Percentiles rank a stretch among this genome's conserved stretches.
Evolutionary conservation across 768 basidiomycete species (phyloP).

Genomic region (Tylopilus rubrobrunneus): DNA sequence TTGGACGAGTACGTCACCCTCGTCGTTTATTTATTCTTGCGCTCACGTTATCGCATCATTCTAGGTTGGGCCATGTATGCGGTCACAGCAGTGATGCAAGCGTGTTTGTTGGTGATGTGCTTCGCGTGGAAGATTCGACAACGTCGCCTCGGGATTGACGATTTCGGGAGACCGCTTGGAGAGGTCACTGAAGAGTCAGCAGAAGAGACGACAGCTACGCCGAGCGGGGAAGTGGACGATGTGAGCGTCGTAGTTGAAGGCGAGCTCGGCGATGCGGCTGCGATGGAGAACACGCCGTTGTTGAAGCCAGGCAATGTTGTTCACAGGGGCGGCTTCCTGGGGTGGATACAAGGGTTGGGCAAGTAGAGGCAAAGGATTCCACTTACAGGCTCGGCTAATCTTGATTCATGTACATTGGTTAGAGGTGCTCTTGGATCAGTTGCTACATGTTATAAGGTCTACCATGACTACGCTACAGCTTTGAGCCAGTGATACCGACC

Average conservation of each 20-base stretch:
- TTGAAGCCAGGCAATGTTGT: slow-evolving; percentile 21
- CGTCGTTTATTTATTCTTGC: not conserved
- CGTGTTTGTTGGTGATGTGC: slow-evolving; percentile 78
- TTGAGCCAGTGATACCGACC: not conserved
- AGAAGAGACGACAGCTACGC: not conserved
- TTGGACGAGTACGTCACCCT: slow-evolving; percentile 64
- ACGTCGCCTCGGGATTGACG: slow-evolving; percentile 69
- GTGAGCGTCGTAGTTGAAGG: slow-evolving; percentile 23
- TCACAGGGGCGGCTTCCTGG: slow-evolving; percentile 18
- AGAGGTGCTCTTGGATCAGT: too few relatives aligned
- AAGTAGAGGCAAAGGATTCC: slow-evolving; percentile 1
- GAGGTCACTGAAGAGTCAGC: not conserved
- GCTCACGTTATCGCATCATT: not conserved
- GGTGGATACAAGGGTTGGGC: slow-evolving; percentile 22
- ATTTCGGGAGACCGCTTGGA: slow-evolving; percentile 69
- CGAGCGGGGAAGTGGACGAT: slow-evolving; percentile 6
- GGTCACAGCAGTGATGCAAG: slow-evolving; percentile 82
- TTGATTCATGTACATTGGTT: not conserved
- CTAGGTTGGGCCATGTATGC: slow-evolving; percentile 79
- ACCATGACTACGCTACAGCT: slow-evolving; percentile 14
- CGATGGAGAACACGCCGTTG: slow-evolving; percentile 20
- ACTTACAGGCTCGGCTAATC: not conserved
- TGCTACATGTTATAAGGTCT: too few relatives aligned
- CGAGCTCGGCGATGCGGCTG: slow-evolving; percentile 2
- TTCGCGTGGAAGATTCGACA: slow-evolving; percentile 82